These are phyloP conservation scores for Nicotiana undulata DNA, from an alignment of 257 asterid genomes.

Conservation along the genomic window DNA sequence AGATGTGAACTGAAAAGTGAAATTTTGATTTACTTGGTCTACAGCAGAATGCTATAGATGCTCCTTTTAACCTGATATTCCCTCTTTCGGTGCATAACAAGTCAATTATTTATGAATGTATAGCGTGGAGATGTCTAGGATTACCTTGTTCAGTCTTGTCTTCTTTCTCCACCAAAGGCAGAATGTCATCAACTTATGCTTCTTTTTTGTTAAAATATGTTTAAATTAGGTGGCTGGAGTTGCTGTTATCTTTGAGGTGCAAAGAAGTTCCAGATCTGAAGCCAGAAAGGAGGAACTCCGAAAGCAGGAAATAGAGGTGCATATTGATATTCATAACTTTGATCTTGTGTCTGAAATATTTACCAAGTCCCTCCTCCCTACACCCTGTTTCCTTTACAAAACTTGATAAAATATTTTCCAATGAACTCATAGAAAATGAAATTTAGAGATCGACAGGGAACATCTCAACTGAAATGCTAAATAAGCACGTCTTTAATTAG, in stretches of 20 bases:
- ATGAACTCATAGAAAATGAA: background rate
- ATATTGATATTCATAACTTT: background rate
- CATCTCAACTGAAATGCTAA: background rate
- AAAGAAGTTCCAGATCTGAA: slow-evolving; percentile 76
- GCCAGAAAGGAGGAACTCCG: slow-evolving; percentile 80
- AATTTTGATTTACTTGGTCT: background rate
- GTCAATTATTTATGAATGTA: background rate
- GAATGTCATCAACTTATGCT: background rate
- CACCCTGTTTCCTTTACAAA: background rate
- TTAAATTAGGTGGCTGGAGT: slow-evolving; percentile 61
- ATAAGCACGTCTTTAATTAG: background rate
- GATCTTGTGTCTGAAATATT: background rate
- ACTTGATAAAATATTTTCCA: background rate
- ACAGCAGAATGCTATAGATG: background rate
- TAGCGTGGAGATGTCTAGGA: background rate
- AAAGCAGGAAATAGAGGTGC: slow-evolving; percentile 60
- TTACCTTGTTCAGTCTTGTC: background rate
- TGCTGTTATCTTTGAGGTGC: slow-evolving; percentile 70
- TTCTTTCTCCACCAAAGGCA: background rate
- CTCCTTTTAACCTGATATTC: background rate
- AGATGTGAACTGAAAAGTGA: background rate
- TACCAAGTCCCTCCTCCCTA: background rate
- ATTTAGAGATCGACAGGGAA: background rate
- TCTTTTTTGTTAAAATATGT: background rate
- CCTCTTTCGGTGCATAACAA: background rate